These are phyloP conservation scores for Nepenthes mirabilis DNA, from an alignment of 148 eudicot species.

Conservation along the genomic window DNA sequence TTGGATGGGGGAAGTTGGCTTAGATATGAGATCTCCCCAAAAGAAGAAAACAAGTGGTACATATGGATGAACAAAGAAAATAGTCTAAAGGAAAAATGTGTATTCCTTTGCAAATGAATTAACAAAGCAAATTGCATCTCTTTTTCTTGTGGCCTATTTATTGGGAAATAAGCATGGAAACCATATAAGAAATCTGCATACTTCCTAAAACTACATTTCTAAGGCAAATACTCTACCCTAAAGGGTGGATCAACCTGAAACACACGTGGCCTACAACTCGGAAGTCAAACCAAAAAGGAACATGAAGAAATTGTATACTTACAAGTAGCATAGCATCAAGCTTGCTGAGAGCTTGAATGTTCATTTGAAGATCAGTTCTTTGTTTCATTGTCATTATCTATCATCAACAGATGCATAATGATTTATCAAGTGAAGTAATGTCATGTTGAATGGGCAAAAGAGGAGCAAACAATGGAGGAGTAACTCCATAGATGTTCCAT, in stretches of 20 bases:
- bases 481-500: conserved; percentile 77
- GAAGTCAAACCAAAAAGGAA: not conserved
- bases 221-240: not conserved
- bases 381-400: conserved; percentile 70
- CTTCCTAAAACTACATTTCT: not conserved
- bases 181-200: not conserved
- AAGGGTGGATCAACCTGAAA: not conserved
- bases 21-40: too few species aligned
- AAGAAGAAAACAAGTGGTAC: too few species aligned
- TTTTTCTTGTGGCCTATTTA: too few species aligned
- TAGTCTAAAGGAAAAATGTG: not conserved
- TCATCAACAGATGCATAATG: not conserved
- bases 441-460: not conserved
- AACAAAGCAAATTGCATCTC: too few species aligned
- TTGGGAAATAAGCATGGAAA: too few species aligned
- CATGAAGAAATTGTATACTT: conserved; percentile 10
- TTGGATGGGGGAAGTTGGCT: too few species aligned
- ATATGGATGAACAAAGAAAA: not conserved
- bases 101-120: not conserved
- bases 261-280: not conserved
- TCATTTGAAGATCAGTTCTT: conserved; percentile 58
- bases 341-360: conserved; percentile 65
- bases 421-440: not conserved
- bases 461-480: not conserved
- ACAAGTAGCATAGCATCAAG: conserved; percentile 76